Evolutionary conservation across 108 stramenopile species (phyloP), one percentile per base, ranked within the genome.

Genomic region (Cyclotella choctawhatcheeana): DNA sequence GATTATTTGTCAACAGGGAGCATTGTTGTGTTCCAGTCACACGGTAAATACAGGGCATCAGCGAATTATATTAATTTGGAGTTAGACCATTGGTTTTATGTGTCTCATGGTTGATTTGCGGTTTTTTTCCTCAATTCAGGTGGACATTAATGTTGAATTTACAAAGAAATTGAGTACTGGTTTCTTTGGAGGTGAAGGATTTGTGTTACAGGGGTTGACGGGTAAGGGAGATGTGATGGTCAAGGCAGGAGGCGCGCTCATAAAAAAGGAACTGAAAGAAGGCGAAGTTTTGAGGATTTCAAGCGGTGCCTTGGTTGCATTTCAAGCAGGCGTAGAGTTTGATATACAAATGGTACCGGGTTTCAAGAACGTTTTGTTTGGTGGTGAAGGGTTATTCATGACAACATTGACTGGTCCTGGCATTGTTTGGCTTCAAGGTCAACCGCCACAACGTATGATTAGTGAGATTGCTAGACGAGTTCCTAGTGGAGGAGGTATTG

Each of bases 121-220:
- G n/a, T n/a, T n/a, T n/a, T n/a, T n/a, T n/a, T n/a, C n/a, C 40
- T 84, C 85, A 1, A 73, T 96, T 40, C 79, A 87, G 37, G 90
- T 97, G 67, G 69, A 88, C 34, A 95, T n/a, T n/a, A n/a, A n/a
- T n/a, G n/a, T 95, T 92, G 94, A 94, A 70, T 95, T 88, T 66
- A 87, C 91, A 13, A 91, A 90, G 44, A 86, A 34, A 7, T 84
- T 95, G 64, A 72, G 87, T 8, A 76, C 84, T 34, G 96, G 96
- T 50, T 94, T 97, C 73, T 97, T 97, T 80, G 96, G 96, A 13
- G 96, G 96, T 0, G 96, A 97, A 67, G 96, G 96, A 18, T 97
- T 97, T 68, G 76, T 97, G 0, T 73, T 97, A 72, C 96, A 97
- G 81, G 82, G 81, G 2, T 76, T 97, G 3, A 45, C 35, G 26